Base-by-base conservation (phyloP, 2,329 filamentous ascomycete genomes). In the Cladophialophora bantiana region DNA sequence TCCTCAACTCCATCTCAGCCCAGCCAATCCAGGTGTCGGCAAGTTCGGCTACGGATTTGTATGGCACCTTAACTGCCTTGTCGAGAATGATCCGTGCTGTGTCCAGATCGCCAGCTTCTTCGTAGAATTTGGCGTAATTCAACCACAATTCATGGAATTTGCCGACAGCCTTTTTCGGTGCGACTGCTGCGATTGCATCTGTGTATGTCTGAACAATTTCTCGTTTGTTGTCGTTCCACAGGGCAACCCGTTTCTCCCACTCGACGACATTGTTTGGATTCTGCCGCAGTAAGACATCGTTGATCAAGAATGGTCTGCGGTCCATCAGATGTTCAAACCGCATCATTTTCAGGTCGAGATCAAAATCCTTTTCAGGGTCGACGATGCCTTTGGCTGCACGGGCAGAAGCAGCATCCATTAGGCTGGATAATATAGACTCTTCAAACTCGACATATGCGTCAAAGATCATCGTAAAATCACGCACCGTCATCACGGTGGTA, bases 1-100 rank as follows among this genome's bases (percentile, higher is more conserved):
- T 93, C 57, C 95, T 90, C 57, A 99, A 84, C 78, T 99, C 95
- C 91, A 99, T 93, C 79, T 99, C 94, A 0, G 96, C 94, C 94
- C 95, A 99, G 80, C 97, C 93, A 70, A 96, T 96, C 95, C 95
- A 99, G 86, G 95, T 96, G 75, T 99, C 95, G 20, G 95, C 95
- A 65, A 99, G 85, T 79, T 99, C 95, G 35, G 91, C 89, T n/a
- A 99, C 94, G 0, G 94, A 96, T 76, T 97, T 98, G 84, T 96
- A 99, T 0, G 94, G 94, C 0, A 99, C 95, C 76, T 97, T 98
- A 75, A 97, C 92, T 13, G 94, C 94, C 80, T 98, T 99, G 78
- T 98, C 94, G 87, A 98, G 91, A 74, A 99, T 98, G 68, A 96
- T 85, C 36, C 95, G 87, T 42, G 95, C 94, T 71, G 90, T 97